These are phyloP conservation scores for Dissophora ornata DNA, from an alignment of 192 early-diverging fungal genomes.

Conservation along the genomic window DNA sequence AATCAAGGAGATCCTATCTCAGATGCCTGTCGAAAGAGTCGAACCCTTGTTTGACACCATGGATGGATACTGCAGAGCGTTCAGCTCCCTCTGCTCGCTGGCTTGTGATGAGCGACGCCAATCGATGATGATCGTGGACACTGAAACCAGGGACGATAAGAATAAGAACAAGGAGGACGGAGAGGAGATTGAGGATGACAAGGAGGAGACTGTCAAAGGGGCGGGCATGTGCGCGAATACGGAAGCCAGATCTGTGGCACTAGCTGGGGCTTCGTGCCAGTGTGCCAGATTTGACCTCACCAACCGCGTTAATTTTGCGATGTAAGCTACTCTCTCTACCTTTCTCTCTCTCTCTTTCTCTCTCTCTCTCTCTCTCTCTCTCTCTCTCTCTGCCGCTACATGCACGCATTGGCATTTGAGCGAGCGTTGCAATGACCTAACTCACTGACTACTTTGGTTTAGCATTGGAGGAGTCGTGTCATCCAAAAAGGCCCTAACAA, in stretches of 20 bases:
- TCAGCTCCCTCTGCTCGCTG: background rate
- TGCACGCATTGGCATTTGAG: too few relatives aligned
- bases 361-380: background rate
- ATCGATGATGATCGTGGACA: too few relatives aligned
- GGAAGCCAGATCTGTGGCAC: background rate
- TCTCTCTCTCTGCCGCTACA: too few relatives aligned
- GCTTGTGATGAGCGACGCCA: too few relatives aligned
- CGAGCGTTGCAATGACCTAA: too few relatives aligned
- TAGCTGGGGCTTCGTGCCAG: background rate
- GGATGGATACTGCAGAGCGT: background rate
- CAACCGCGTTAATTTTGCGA: constrained; percentile 18
- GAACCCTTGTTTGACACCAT: too few relatives aligned
- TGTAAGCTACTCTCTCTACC: constrained; percentile 5
- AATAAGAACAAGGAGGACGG: background rate
- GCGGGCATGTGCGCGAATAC: background rate
- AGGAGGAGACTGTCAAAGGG: background rate
- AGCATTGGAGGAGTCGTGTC: too few relatives aligned
- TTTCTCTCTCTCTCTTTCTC: background rate
- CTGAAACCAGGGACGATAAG: too few relatives aligned
- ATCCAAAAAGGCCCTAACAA: too few relatives aligned
- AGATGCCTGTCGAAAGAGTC: too few relatives aligned
- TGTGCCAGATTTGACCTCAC: constrained; percentile 19
- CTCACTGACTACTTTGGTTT: too few relatives aligned
- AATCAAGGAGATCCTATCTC: too few relatives aligned
- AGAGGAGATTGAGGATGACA: background rate